Evolutionary conservation across 2,329 filamentous ascomycete species (phyloP).

Genomic region (Penicillium janthinellum): DNA sequence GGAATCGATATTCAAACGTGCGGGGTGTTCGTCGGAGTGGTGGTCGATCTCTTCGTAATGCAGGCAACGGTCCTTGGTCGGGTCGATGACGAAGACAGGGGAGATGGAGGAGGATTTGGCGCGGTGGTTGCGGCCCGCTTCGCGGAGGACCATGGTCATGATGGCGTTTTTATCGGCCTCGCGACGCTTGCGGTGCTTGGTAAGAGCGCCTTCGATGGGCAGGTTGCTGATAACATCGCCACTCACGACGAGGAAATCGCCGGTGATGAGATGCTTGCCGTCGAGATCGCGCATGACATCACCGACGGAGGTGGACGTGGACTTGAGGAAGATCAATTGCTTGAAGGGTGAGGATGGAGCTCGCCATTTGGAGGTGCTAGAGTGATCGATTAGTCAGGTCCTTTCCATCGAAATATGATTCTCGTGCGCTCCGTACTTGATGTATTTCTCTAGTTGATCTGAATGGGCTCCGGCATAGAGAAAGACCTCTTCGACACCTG

Average conservation of each 20-base stretch:
- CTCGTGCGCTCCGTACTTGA: constrained; percentile 55
- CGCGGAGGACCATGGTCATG: constrained; percentile 91
- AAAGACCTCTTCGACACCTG: constrained; percentile 91
- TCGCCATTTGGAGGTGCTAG: constrained; percentile 70
- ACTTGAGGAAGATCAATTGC: constrained; percentile 80
- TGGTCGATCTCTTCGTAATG: constrained; percentile 92
- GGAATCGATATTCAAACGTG: constrained; percentile 69
- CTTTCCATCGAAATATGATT: background rate
- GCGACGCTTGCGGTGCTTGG: constrained; percentile 76
- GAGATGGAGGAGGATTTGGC: constrained; percentile 75
- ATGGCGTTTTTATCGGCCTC: constrained; percentile 89
- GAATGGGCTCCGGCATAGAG: constrained; percentile 89
- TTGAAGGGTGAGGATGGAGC: constrained; percentile 76
- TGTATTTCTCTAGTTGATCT: constrained; percentile 83
- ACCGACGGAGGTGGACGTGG: constrained; percentile 82
- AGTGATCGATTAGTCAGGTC: constrained; percentile 16
- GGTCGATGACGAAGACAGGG: constrained; percentile 85
- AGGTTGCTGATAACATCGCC: constrained; percentile 92
- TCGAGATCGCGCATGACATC: constrained; percentile 95
- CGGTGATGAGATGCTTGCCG: constrained; percentile 77
- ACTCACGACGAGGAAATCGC: constrained; percentile 90
- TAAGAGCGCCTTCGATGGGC: constrained; percentile 75
- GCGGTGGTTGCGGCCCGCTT: constrained; percentile 72
- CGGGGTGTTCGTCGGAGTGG: constrained; percentile 52
- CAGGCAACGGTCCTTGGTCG: constrained; percentile 75